Evolutionary conservation across 169 alveolate genomes (phyloP).

Genomic region (Theileria equi): DNA sequence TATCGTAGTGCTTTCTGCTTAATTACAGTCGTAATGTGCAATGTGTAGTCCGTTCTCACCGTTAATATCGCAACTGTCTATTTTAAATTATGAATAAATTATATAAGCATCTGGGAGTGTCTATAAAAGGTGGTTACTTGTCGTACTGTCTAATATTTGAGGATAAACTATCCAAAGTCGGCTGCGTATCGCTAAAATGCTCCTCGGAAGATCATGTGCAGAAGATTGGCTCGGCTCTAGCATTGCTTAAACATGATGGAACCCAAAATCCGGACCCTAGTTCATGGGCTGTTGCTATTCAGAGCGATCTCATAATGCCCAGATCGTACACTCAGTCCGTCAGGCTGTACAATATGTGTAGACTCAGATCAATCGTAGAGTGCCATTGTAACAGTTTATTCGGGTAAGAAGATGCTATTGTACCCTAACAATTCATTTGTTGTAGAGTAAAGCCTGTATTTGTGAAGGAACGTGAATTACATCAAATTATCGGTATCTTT

Average conservation of each 20-base stretch:
- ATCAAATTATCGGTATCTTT: constrained; percentile 34
- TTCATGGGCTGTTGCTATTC: constrained; percentile 37
- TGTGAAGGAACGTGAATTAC: constrained; percentile 39
- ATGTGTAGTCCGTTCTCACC: too few relatives aligned
- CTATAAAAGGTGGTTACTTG: constrained; percentile 29
- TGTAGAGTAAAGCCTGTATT: constrained; percentile 25
- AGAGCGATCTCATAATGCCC: constrained; percentile 15
- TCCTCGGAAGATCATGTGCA: constrained; percentile 12
- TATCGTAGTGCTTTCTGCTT: too few relatives aligned
- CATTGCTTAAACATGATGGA: constrained; percentile 21
- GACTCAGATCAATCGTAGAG: constrained; percentile 57
- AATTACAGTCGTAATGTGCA: too few relatives aligned
- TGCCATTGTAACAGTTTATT: constrained; percentile 34
- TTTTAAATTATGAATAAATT: background rate
- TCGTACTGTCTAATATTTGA: constrained; percentile 48
- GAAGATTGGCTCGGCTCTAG: constrained; percentile 21
- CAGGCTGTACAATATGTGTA: constrained; percentile 35
- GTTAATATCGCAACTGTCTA: background rate
- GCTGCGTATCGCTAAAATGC: constrained; percentile 33
- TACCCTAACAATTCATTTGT: too few relatives aligned
- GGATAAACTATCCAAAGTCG: constrained; percentile 33
- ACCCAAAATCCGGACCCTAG: background rate
- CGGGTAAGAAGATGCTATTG: too few relatives aligned
- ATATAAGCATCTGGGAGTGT: constrained; percentile 42
- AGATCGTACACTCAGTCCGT: constrained; percentile 13